phyloP scores from a whole-genome alignment of 2,329 filamentous ascomycete genomes.

The Penicillium decumbens region DNA sequence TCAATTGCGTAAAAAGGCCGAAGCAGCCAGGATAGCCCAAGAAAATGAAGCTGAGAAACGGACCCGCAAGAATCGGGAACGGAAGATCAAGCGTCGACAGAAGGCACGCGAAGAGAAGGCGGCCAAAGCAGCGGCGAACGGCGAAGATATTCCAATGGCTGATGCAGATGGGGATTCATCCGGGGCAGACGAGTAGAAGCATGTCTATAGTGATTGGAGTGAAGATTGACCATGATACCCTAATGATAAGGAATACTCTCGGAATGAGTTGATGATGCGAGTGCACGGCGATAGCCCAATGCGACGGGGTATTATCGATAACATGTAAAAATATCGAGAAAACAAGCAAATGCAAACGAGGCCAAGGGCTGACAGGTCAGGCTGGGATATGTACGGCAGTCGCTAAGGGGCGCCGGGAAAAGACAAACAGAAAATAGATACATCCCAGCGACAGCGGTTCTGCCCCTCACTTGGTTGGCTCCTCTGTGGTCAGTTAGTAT shows the following conservation, averaged over 20 bases:
- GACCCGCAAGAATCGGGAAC: conserved; percentile 38
- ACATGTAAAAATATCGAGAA: background rate
- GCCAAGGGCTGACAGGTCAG: background rate
- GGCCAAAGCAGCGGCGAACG: conserved; percentile 13
- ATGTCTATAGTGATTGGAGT: background rate
- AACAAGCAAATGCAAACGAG: background rate
- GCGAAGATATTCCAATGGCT: conserved; percentile 14
- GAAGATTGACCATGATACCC: background rate
- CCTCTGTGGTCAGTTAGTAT: background rate
- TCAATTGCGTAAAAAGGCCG: conserved; percentile 35
- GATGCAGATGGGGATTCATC: conserved; percentile 19
- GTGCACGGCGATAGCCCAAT: background rate
- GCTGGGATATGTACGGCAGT: background rate
- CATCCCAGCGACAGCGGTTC: background rate
- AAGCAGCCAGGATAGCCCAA: conserved; percentile 30
- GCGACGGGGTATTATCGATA: background rate
- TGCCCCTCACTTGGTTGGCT: background rate
- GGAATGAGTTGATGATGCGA: background rate
- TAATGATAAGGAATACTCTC: background rate
- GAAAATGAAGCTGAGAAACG: conserved; percentile 38
- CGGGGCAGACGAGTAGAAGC: conserved; percentile 7
- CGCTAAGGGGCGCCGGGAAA: background rate
- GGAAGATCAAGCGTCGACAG: conserved; percentile 37
- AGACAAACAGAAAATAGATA: background rate
- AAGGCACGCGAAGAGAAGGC: conserved; percentile 37